These are phyloP conservation scores for Aspergillus asperescens DNA, from an alignment of 495 filamentous ascomycete genomes.

Conservation along the genomic window DNA sequence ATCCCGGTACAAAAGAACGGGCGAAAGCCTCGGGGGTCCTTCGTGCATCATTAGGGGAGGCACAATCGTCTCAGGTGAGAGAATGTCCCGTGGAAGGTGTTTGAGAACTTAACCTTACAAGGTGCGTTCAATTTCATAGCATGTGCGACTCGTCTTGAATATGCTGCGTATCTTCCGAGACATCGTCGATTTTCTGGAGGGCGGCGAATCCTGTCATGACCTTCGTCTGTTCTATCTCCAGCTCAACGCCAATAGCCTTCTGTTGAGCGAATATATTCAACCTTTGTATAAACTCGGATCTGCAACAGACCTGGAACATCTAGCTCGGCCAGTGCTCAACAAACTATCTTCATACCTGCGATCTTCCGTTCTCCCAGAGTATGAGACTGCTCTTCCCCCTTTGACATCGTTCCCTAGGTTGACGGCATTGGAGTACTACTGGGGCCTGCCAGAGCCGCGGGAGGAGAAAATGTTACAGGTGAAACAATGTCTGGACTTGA, in stretches of 20 bases:
- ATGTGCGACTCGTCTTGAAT: not conserved
- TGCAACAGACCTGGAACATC: not conserved
- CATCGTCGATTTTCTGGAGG: not conserved
- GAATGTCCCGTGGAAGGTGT: not conserved
- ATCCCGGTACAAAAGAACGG: not conserved
- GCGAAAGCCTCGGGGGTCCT: not conserved
- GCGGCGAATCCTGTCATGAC: not conserved
- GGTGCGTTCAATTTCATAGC: not conserved
- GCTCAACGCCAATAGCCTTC: slow-evolving; percentile 1
- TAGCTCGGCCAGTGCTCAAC: not conserved
- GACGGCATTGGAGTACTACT: slow-evolving; percentile 1
- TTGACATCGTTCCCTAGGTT: not conserved
- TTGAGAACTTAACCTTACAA: not conserved
- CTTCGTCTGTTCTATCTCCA: slow-evolving; percentile 5
- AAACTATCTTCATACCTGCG: not conserved
- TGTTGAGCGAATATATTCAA: not conserved
- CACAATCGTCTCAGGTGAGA: not conserved
- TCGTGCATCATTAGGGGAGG: not conserved
- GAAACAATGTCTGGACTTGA: slow-evolving; percentile 5
- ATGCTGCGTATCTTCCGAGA: slow-evolving; percentile 2
- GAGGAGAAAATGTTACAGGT: not conserved
- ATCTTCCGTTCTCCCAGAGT: not conserved
- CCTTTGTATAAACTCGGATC: not conserved
- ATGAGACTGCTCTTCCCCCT: not conserved
- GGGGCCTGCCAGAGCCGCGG: not conserved